phyloP scores from a whole-genome alignment of 495 filamentous ascomycete species.

The Xylaria nigripes region DNA sequence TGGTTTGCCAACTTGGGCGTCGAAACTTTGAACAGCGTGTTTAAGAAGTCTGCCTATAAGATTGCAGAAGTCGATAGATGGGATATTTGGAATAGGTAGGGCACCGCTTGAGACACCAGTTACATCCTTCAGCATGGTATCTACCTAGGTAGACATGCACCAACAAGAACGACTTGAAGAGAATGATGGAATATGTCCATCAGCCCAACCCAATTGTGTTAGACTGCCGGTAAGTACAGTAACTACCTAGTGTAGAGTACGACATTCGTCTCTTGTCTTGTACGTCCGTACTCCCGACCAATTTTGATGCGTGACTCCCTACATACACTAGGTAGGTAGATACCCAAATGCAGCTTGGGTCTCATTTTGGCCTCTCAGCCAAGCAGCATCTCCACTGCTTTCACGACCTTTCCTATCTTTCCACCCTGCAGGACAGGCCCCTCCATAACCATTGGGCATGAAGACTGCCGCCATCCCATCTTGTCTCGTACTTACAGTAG shows the following conservation, averaged over 20 bases:
- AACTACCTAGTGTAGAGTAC: too few relatives aligned
- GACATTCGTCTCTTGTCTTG: too few relatives aligned
- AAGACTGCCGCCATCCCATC: constrained; percentile 22
- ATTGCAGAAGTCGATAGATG: too few relatives aligned
- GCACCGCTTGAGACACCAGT: too few relatives aligned
- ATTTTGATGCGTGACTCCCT: constrained; percentile 3
- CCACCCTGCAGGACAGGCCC: constrained; percentile 16
- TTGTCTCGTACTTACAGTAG: constrained; percentile 11
- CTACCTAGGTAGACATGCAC: not conserved
- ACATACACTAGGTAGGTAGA: too few relatives aligned
- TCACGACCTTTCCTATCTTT: constrained; percentile 19
- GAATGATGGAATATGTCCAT: not conserved
- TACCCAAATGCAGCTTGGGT: not conserved
- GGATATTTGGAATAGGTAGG: too few relatives aligned
- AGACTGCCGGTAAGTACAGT: too few relatives aligned
- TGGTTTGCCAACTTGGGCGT: constrained; percentile 12
- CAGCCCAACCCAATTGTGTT: constrained; percentile 1
- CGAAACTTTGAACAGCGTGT: not conserved
- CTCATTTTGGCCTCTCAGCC: constrained; percentile 17
- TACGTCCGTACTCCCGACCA: constrained; percentile 1
- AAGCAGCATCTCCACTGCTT: constrained; percentile 23
- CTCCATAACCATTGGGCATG: constrained; percentile 25
- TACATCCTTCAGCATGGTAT: too few relatives aligned
- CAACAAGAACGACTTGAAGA: not conserved
- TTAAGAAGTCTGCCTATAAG: too few relatives aligned